These are phyloP conservation scores for Penicillium subrubescens DNA, from an alignment of 495 filamentous ascomycete species.

Conservation along the genomic window DNA sequence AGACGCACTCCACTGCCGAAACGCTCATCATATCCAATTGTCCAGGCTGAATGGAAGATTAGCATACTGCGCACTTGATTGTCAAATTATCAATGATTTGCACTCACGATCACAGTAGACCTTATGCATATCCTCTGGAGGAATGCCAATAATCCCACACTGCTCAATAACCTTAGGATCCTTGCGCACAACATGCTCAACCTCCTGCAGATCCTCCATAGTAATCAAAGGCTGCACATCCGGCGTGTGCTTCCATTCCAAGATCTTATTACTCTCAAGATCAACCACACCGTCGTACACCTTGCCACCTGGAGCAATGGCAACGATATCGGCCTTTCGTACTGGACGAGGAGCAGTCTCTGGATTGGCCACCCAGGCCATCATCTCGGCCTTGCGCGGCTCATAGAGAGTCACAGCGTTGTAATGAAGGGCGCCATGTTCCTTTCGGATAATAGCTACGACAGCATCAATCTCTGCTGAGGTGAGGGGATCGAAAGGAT, in stretches of 20 bases:
- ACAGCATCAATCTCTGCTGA: constrained; percentile 75
- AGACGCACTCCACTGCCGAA: constrained; percentile 79
- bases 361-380: constrained; percentile 73
- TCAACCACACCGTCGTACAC: constrained; percentile 88
- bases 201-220: constrained; percentile 89
- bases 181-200: constrained; percentile 78
- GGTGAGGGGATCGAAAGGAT: constrained; percentile 86
- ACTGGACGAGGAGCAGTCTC: constrained; percentile 62
- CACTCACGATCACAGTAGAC: constrained; percentile 85
- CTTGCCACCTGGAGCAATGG: constrained; percentile 76
- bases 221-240: constrained; percentile 91
- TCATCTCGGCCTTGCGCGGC: constrained; percentile 86
- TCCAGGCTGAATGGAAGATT: constrained; percentile 66
- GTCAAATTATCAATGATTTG: background rate
- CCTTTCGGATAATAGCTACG: constrained; percentile 68
- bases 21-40: constrained; percentile 92
- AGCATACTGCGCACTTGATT: background rate
- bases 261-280: constrained; percentile 67
- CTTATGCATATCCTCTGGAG: constrained; percentile 84
- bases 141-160: constrained; percentile 84
- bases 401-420: constrained; percentile 90
- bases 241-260: constrained; percentile 74
- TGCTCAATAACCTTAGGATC: constrained; percentile 93
- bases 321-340: constrained; percentile 81
- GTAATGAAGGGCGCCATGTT: constrained; percentile 74